Base-by-base conservation (phyloP, 2,329 filamentous ascomycete species). In the Pseudogymnoascus sp. region DNA sequence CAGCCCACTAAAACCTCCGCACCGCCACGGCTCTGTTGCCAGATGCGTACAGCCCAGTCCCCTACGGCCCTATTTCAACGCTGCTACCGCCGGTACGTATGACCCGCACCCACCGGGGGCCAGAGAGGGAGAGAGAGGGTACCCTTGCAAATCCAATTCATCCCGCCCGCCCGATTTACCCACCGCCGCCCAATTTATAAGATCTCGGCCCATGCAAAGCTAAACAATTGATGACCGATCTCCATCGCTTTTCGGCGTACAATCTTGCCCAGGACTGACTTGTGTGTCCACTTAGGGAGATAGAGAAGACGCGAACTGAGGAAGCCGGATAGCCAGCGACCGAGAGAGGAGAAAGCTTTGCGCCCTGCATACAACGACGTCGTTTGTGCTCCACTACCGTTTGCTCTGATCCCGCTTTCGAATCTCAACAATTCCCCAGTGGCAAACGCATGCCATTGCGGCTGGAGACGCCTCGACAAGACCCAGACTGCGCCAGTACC, bases 1-100 rank as follows among this genome's bases (percentile, higher is more conserved):
- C 13, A 37, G 15, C 23, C 44, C 44, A 50, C 46, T 53, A 50
- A 53, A 53, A 19, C 46, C 46, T 17, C 46, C 10, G 46, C 26
- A 31, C 46, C n/a, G 26, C 26, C 46, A 53, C 46, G 46, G 46
- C 26, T 19, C 46, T 53, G 46, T 53, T 53, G 4, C 46, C 46
- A 53, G 46, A 53, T 53, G 7, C 46, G 46, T 53, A 33, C n/a
- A 53, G n/a, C 7, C n/a, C 26, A 19, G 26, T 53, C 46, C 46
- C 46, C 46, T 33, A 53, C 46, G 46, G 46, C 46, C 46, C 46
- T 53, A 31, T 53, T 53, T 53, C 26, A 9, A 53, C 46, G 46
- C 46, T 53, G 26, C 46, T 53, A 53, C 46, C 46, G 46, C 46
- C 46, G 46, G 46, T 53, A 53, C 26, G 46, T 53, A 31, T 53